Evolutionary conservation across 345 rosid genomes (phyloP).

Genomic region (Stellera chamaejasme): DNA sequence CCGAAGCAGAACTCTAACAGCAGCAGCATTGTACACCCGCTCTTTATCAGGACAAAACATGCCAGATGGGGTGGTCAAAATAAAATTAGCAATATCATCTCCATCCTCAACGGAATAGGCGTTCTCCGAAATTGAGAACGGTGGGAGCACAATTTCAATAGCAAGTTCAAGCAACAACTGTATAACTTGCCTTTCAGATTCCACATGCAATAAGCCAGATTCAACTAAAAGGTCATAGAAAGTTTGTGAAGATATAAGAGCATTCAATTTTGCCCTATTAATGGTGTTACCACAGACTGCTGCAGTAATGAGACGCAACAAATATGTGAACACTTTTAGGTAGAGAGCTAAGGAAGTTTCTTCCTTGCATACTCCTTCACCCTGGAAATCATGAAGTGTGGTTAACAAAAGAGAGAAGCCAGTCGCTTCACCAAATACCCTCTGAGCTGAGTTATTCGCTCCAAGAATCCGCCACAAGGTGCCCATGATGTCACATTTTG

Average conservation of each 20-base stretch:
- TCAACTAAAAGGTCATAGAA: conserved; percentile 79
- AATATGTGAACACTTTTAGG: conserved; percentile 66
- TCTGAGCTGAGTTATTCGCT: conserved; percentile 65
- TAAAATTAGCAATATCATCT: conserved; percentile 34
- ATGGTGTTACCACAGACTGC: conserved; percentile 62
- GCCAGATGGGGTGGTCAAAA: conserved; percentile 48
- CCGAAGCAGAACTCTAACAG: conserved; percentile 64
- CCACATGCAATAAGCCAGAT: conserved; percentile 87
- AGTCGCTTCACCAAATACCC: conserved; percentile 83
- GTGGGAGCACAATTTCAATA: conserved; percentile 81
- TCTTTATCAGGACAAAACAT: conserved; percentile 60
- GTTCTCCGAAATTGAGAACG: conserved; percentile 54
- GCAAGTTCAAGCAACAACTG: conserved; percentile 82
- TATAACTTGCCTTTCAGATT: conserved; percentile 83
- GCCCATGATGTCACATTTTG: conserved; percentile 92
- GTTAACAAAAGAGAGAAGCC: conserved; percentile 92
- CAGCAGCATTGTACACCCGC: conserved; percentile 76
- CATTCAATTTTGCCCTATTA: conserved; percentile 72
- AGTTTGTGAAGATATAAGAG: conserved; percentile 66
- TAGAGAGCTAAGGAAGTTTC: conserved; percentile 39
- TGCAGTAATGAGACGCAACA: conserved; percentile 78
- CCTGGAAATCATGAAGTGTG: conserved; percentile 74
- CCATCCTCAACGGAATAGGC: conserved; percentile 30
- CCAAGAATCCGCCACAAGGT: conserved; percentile 88
- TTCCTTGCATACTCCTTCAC: conserved; percentile 42